phyloP scores from a whole-genome alignment of 805 yeast species.

The Tanozyma kutaoensis region DNA sequence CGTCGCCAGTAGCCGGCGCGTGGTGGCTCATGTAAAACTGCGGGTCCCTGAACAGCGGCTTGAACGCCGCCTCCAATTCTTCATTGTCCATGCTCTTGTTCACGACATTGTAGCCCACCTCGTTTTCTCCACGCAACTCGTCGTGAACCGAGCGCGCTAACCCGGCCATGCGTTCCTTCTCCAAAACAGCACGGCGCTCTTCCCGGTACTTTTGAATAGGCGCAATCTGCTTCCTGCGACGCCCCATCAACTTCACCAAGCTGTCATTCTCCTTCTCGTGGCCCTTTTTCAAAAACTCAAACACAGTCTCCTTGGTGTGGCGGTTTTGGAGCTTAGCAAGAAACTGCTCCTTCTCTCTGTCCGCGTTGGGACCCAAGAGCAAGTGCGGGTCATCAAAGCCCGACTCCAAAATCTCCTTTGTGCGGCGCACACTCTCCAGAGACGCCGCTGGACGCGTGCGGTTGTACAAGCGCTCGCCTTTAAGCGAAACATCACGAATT shows the following conservation, averaged over 20 bases:
- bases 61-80: constrained; percentile 34
- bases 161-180: constrained; percentile 66
- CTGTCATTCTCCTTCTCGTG: constrained; percentile 43
- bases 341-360: constrained; percentile 59
- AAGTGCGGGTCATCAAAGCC: constrained; percentile 90
- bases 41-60: constrained; percentile 63
- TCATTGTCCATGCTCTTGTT: constrained; percentile 27
- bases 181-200: constrained; percentile 55
- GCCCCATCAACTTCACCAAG: constrained; percentile 71
- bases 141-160: constrained; percentile 61
- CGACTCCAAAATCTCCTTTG: constrained; percentile 58
- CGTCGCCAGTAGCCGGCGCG: no score
- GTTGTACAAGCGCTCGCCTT: constrained; percentile 81
- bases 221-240: constrained; percentile 76
- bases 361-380: constrained; percentile 63
- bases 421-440: constrained; percentile 68
- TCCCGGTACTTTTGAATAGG: constrained; percentile 71
- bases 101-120: constrained; percentile 31
- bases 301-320: constrained; percentile 76
- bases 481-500: constrained; percentile 56
- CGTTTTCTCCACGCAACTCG: constrained; percentile 45
- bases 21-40: constrained; percentile 66
- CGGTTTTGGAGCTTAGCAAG: constrained; percentile 62
- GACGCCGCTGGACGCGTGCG: constrained; percentile 84
- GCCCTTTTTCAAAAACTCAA: constrained; percentile 59